A percentile compares a stretch with the other conserved stretches of the same genome.
phyloP scores from a whole-genome alignment of 208 protist species.

The Porcisia hertigi region DNA sequence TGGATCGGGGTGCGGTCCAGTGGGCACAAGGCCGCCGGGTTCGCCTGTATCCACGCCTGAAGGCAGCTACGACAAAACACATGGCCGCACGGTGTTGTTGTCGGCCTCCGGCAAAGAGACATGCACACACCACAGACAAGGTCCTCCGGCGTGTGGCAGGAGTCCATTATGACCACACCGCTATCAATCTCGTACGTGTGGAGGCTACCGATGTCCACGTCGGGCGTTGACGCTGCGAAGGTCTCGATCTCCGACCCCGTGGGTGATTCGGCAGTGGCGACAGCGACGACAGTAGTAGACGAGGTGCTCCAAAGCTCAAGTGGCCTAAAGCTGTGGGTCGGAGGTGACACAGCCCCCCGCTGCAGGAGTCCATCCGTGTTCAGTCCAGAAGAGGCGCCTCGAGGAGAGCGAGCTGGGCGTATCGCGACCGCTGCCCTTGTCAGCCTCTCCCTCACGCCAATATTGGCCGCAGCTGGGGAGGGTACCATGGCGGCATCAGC shows the following conservation, averaged over 20 bases:
- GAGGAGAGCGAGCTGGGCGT: neutral
- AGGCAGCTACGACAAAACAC: slow-evolving; percentile 19
- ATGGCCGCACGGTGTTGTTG: slow-evolving; percentile 14
- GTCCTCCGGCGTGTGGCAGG: slow-evolving; percentile 1
- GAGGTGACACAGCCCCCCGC: neutral
- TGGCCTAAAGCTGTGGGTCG: neutral
- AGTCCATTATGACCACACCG: slow-evolving; percentile 10
- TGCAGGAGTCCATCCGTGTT: neutral
- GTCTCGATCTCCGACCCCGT: neutral
- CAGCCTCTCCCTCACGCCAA: neutral
- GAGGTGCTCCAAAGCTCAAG: slow-evolving; percentile 4
- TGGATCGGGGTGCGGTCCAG: slow-evolving; percentile 9
- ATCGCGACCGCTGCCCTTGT: neutral
- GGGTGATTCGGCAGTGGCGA: neutral
- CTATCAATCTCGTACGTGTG: slow-evolving; percentile 16
- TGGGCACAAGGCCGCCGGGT: slow-evolving; percentile 2
- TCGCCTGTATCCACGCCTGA: slow-evolving; percentile 10
- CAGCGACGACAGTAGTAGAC: neutral
- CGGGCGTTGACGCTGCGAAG: too few relatives aligned
- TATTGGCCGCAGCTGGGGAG: neutral
- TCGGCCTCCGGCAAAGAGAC: slow-evolving; percentile 11
- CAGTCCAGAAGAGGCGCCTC: neutral
- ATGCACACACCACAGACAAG: slow-evolving; percentile 19
- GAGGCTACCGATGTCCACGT: slow-evolving; percentile 3
- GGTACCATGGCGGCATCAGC: neutral